These are phyloP conservation scores for Plasmodium blacklocki DNA, from an alignment of 169 alveolate genomes.

Conservation along the genomic window DNA sequence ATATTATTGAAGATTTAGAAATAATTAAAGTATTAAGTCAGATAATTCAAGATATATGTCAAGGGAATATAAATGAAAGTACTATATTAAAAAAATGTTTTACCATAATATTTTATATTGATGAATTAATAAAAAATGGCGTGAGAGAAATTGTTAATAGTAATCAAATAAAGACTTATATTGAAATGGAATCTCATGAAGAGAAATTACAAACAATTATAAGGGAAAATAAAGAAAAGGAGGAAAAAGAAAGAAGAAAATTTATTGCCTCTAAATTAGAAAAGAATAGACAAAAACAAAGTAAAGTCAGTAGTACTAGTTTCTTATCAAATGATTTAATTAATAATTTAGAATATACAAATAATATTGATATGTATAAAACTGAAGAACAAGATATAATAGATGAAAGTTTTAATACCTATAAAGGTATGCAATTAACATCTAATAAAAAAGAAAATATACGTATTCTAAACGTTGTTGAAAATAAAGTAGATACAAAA, in stretches of 20 bases:
- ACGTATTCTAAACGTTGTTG: constrained; percentile 62
- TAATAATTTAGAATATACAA: constrained; percentile 31
- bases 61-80: constrained; percentile 81
- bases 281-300: constrained; percentile 87
- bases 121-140: constrained; percentile 83
- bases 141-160: constrained; percentile 81
- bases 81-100: constrained; percentile 81
- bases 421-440: constrained; percentile 52
- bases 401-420: constrained; percentile 42
- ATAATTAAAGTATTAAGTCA: constrained; percentile 84
- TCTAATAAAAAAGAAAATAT: constrained; percentile 27
- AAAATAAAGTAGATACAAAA: constrained; percentile 27
- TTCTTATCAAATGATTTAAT: constrained; percentile 47
- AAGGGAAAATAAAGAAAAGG: constrained; percentile 86
- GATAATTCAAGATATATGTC: constrained; percentile 82
- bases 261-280: constrained; percentile 92
- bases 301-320: constrained; percentile 23
- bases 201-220: constrained; percentile 84
- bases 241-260: constrained; percentile 91
- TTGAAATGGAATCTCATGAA: constrained; percentile 88
- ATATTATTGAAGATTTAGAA: constrained; percentile 83
- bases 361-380: constrained; percentile 35
- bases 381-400: constrained; percentile 33
- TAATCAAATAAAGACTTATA: constrained; percentile 84
- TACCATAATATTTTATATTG: constrained; percentile 85